Evolutionary conservation across 257 asterid genomes (phyloP).

Genomic region (Apocynum venetum): DNA sequence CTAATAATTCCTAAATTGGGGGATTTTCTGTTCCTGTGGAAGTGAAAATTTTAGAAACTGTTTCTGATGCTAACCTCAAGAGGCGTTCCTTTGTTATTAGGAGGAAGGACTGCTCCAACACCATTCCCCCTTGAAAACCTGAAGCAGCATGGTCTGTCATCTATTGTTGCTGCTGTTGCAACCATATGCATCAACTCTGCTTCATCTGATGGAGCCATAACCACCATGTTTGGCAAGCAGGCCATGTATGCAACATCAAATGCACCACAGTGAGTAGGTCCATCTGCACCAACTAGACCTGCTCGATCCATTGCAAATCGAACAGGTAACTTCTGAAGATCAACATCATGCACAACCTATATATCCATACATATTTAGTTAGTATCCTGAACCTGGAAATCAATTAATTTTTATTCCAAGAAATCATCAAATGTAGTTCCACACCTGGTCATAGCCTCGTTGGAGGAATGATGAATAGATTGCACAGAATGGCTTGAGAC

Average conservation of each 20-base stretch:
- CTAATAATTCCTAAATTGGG: neutral
- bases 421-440: slow-evolving; percentile 26
- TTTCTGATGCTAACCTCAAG: slow-evolving; percentile 44
- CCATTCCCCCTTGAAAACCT: slow-evolving; percentile 82
- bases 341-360: slow-evolving; percentile 84
- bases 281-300: slow-evolving; percentile 82
- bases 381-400: neutral
- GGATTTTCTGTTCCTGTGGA: neutral
- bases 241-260: slow-evolving; percentile 81
- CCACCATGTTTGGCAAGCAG: slow-evolving; percentile 81
- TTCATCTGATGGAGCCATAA: slow-evolving; percentile 86
- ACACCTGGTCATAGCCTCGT: slow-evolving; percentile 78
- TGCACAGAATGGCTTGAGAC: slow-evolving; percentile 82
- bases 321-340: slow-evolving; percentile 75
- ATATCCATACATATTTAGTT: neutral
- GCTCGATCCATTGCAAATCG: slow-evolving; percentile 87
- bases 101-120: slow-evolving; percentile 51
- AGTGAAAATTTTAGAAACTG: neutral
- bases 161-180: slow-evolving; percentile 72
- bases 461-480: slow-evolving; percentile 73
- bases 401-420: neutral
- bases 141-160: slow-evolving; percentile 73
- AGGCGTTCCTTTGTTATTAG: slow-evolving; percentile 52
- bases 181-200: slow-evolving; percentile 83
- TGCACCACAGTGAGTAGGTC: slow-evolving; percentile 85